Percentiles rank a stretch among this genome's conserved stretches.
Evolutionary conservation across 73 alveolate genomes (phyloP).

Genomic region (Paramecium caudatum): DNA sequence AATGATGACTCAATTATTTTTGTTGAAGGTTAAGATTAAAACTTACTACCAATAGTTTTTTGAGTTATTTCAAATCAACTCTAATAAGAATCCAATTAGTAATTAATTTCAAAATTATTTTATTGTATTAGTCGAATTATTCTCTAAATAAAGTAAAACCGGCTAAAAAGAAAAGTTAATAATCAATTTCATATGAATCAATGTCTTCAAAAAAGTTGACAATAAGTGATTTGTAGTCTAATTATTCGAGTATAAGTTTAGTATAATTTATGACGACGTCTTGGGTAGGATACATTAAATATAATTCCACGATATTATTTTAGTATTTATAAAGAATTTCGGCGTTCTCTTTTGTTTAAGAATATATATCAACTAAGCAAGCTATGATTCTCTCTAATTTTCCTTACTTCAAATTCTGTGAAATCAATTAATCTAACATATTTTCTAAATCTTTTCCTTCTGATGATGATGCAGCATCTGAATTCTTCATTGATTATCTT

Average conservation of each 20-base stretch:
- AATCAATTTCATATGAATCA: neutral
- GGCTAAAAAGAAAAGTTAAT: neutral
- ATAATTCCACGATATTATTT: neutral
- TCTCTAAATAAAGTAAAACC: neutral
- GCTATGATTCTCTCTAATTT: conserved; percentile 26
- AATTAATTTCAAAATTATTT: neutral
- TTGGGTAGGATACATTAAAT: conserved; percentile 1
- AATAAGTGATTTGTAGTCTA: conserved; percentile 4
- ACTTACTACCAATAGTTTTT: neutral
- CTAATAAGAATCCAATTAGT: conserved; percentile 38
- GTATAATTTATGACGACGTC: neutral
- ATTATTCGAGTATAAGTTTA: neutral
- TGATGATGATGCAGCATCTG: neutral
- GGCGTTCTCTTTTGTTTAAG: neutral
- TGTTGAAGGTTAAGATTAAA: neutral
- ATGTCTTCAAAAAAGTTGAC: conserved; percentile 35
- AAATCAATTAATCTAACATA: neutral
- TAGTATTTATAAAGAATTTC: conserved; percentile 23
- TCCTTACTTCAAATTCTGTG: neutral
- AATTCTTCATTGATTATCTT: conserved; percentile 14
- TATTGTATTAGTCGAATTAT: neutral
- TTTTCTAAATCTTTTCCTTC: conserved; percentile 43
- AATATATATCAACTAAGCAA: neutral
- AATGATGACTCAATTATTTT: neutral
- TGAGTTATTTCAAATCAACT: neutral